Conservation (phyloP, 352 stramenopile genomes). For the Phytopythium chamaehyphon region DNA sequence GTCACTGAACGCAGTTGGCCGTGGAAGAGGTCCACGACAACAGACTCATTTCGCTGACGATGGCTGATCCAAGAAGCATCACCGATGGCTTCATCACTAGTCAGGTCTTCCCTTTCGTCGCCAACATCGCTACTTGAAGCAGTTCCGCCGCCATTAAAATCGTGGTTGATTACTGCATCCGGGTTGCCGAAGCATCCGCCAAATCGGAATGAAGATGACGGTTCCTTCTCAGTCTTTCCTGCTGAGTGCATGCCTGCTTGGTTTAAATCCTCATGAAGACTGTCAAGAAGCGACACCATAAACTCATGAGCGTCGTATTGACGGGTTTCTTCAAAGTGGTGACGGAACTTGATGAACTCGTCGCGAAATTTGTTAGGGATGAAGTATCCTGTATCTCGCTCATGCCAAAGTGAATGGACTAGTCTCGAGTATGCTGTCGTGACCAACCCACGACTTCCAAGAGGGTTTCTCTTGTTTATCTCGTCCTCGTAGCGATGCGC, state of each 20-base stretch:
- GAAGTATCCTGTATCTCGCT: conserved; percentile 45
- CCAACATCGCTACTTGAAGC: background rate
- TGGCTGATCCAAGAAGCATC: conserved; percentile 92
- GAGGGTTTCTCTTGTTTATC: conserved; percentile 93
- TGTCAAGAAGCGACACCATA: conserved; percentile 96
- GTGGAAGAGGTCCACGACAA: conserved; percentile 96
- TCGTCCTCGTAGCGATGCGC: conserved; percentile 87
- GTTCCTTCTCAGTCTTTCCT: conserved; percentile 23
- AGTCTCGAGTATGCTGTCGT: conserved; percentile 88
- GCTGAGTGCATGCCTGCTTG: conserved; percentile 36
- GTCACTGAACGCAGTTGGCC: conserved; percentile 95
- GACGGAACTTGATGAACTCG: conserved; percentile 58
- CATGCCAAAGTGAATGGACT: conserved; percentile 50
- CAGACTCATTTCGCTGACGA: conserved; percentile 90
- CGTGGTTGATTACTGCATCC: conserved; percentile 22
- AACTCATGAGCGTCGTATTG: conserved; percentile 97
- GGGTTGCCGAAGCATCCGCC: conserved; percentile 20
- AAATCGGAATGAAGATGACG: conserved; percentile 16
- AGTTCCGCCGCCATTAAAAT: conserved; percentile 39
- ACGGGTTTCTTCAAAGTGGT: conserved; percentile 65
- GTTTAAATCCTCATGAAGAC: conserved; percentile 98
- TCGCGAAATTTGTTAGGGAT: conserved; percentile 55
- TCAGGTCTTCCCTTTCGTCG: conserved; percentile 1
- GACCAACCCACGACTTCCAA: conserved; percentile 90
- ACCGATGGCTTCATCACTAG: conserved; percentile 76